A percentile compares a stretch with the other conserved stretches of the same genome.
Conservation (phyloP, 352 stramenopile genomes). For the Globisporangium takayamanum region DNA sequence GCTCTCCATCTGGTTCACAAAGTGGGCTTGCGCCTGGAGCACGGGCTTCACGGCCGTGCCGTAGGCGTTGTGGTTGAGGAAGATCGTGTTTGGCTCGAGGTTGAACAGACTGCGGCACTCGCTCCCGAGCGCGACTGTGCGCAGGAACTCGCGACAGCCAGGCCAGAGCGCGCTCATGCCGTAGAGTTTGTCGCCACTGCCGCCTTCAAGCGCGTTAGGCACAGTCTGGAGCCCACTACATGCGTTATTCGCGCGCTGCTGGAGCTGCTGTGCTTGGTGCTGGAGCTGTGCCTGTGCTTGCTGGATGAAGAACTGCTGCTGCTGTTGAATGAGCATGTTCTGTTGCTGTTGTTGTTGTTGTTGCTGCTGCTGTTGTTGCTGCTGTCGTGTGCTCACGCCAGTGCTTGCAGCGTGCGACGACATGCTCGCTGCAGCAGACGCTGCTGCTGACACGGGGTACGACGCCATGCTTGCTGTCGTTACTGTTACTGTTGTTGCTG, state of each 20-base stretch:
- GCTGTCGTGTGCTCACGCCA: constrained; percentile 13
- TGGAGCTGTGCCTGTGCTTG: constrained; percentile 8
- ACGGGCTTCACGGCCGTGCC: constrained; percentile 68
- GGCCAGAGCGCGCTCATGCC: constrained; percentile 73
- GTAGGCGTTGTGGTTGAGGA: constrained; percentile 83
- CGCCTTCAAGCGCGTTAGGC: neutral
- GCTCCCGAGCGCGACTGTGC: constrained; percentile 51
- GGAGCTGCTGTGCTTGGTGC: constrained; percentile 2
- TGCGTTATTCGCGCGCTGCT: neutral
- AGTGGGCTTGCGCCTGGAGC: constrained; percentile 76
- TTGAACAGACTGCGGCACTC: constrained; percentile 74
- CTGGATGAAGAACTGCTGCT: constrained; percentile 12
- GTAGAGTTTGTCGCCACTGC: constrained; percentile 9
- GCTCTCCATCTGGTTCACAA: constrained; percentile 85
- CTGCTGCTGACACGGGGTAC: constrained; percentile 14
- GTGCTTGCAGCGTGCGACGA: constrained; percentile 13
- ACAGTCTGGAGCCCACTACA: neutral
- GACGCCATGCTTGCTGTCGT: constrained; percentile 18
- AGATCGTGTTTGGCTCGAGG: constrained; percentile 69
- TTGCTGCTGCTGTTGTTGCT: constrained; percentile 11
- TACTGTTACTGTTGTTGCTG: neutral
- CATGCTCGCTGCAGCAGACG: constrained; percentile 2
- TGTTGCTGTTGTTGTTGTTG: constrained; percentile 14
- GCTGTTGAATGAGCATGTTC: constrained; percentile 1
- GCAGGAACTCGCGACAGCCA: constrained; percentile 50